phyloP scores from a whole-genome alignment of 2,329 filamentous ascomycete species.

The Xylariaceae sp. region DNA sequence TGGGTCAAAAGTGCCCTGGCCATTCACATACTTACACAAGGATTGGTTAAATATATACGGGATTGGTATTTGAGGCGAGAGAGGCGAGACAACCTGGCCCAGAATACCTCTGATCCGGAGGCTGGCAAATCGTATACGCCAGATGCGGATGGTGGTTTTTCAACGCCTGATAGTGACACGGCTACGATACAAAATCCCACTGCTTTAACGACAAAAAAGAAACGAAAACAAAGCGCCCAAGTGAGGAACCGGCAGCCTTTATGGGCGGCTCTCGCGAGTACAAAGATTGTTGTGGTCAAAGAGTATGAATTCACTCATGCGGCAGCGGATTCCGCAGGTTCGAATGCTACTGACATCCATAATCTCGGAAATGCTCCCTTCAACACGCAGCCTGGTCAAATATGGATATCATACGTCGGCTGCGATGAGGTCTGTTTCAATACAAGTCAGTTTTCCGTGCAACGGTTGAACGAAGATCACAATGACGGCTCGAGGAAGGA shows the following conservation, averaged over 20 bases:
- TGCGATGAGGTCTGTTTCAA: slow-evolving; percentile 73
- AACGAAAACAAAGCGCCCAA: slow-evolving; percentile 84
- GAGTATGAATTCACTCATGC: slow-evolving; percentile 80
- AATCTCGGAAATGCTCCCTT: slow-evolving; percentile 72
- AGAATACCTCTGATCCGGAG: slow-evolving; percentile 56
- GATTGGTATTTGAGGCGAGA: slow-evolving; percentile 62
- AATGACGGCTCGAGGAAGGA: slow-evolving; percentile 51
- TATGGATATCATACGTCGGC: slow-evolving; percentile 77
- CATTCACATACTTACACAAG: slow-evolving; percentile 70
- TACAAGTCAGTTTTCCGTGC: slow-evolving; percentile 58
- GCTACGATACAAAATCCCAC: slow-evolving; percentile 50
- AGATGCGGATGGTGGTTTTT: slow-evolving; percentile 45
- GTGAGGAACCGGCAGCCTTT: slow-evolving; percentile 86
- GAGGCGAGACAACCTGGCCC: slow-evolving; percentile 46
- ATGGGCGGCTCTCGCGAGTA: slow-evolving; percentile 91
- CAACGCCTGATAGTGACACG: slow-evolving; percentile 49
- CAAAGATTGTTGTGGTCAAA: slow-evolving; percentile 93
- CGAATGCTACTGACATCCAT: slow-evolving; percentile 70
- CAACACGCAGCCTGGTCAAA: slow-evolving; percentile 62
- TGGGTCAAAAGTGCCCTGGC: slow-evolving; percentile 66
- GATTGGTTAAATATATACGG: slow-evolving; percentile 64
- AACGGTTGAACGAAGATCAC: slow-evolving; percentile 34
- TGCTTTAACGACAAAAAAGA: slow-evolving; percentile 66
- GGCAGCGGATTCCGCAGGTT: slow-evolving; percentile 65
- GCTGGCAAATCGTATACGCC: slow-evolving; percentile 46